Evolutionary conservation across 495 filamentous ascomycete genomes (phyloP), one percentile per base, ranked within the genome.

Genomic region (Penicillium lividum): DNA sequence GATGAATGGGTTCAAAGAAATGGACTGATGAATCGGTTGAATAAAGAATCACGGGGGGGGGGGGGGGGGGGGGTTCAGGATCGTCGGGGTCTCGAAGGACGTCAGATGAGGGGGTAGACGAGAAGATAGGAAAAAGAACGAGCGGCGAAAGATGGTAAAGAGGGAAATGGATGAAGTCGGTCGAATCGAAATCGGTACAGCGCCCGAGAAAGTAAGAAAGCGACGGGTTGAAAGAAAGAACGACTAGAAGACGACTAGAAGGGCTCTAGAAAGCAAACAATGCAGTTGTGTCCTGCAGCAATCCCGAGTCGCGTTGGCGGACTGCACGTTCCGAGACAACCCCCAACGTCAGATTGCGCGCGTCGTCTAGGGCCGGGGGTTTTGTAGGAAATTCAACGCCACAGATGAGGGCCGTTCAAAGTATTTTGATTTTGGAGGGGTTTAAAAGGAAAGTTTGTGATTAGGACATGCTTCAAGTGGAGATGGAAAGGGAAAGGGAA

Each of bases 271-370:
- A 52, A 48, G 15, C 38, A 48, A 68, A 74, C 71, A 74, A 74
- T 74, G 70, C 57, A 67, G 66, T 76, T 74, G 70, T 76, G 66
- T 47, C 53, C 68, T 67, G 69, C 66, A 68, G 69, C 68, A 54
- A 53, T 55, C 56, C 70, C 58, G 59, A 60, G 65, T 63, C 66
- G 62, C 56, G 65, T 55, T 62, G 56, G 33, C 53, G 58, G 64
- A 61, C 64, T 61, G 60, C 58, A 60, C n/a, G 61, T 60, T 68
- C 64, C 68, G 63, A 68, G 62, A 73, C 64, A 69, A 51, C 61
- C 59, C 62, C 27, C 28, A 29, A 29, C 46, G 46, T 49, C 28
- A 36, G 33, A 36, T 49, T 46, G 60, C 60, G 53, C 36, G 46
- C 53, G 56, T 60, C 56, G 66, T 65, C 56, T 59, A 47, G 47